Conservation (phyloP, 192 early-diverging fungal species). For the Rhizoclosmatium sp. region DNA sequence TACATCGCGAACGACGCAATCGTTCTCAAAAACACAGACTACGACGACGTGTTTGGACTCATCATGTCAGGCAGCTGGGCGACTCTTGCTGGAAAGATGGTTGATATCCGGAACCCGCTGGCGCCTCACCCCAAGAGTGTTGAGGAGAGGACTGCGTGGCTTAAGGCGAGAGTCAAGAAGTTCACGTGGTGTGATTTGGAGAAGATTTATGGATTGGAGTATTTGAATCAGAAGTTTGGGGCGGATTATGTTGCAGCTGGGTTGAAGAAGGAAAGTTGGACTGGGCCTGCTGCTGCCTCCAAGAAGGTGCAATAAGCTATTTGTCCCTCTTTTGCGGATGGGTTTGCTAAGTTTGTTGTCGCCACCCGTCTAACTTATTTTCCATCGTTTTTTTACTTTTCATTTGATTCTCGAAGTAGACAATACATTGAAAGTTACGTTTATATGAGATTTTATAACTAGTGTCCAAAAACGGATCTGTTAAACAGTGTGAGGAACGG, state of each 20-base stretch:
- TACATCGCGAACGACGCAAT: conserved; percentile 35
- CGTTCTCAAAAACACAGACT: conserved; percentile 46
- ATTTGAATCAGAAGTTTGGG: conserved; percentile 18
- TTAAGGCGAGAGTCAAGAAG: conserved; percentile 6
- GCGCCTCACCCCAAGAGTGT: not conserved
- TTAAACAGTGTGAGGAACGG: conserved; percentile 17
- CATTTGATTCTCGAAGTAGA: not conserved
- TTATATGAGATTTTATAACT: not conserved
- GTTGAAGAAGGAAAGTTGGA: conserved; percentile 6
- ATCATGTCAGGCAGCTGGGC: conserved; percentile 46
- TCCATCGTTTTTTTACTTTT: not conserved
- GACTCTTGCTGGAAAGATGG: conserved; percentile 36
- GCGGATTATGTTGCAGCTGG: not conserved
- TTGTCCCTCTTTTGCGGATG: not conserved
- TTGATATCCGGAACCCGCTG: conserved; percentile 29
- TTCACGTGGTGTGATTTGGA: conserved; percentile 30
- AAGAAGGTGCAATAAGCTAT: not conserved
- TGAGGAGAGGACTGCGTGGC: conserved; percentile 12
- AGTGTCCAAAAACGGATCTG: conserved; percentile 12
- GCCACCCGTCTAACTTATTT: not conserved
- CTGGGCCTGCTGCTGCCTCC: not conserved
- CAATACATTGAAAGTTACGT: no score
- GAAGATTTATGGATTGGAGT: conserved; percentile 14
- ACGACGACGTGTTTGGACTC: conserved; percentile 40
- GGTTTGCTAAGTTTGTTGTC: no score